A percentile compares a stretch with the other conserved stretches of the same genome.
phyloP scores from a whole-genome alignment of 108 stramenopile species.

The Asterionellopsis glacialis region DNA sequence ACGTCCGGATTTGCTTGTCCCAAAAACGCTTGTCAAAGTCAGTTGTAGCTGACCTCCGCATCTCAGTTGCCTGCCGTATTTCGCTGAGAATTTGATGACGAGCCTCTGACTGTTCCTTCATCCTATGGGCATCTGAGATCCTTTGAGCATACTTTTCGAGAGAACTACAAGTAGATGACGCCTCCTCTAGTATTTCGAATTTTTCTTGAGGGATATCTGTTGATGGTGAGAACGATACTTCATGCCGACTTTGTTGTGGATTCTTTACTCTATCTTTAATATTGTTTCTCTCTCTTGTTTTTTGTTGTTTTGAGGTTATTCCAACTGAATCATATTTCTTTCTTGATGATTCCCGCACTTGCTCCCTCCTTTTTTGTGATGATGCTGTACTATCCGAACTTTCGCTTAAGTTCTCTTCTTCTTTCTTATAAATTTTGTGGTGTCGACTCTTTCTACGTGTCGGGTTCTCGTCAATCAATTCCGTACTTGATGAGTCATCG shows the following conservation, averaged over 20 bases:
- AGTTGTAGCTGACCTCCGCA: conserved; percentile 28
- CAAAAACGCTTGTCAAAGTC: conserved; percentile 34
- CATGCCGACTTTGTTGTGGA: not conserved
- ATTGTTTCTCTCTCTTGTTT: not conserved
- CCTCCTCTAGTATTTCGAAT: not conserved
- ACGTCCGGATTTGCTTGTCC: conserved; percentile 41
- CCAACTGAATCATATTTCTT: not conserved
- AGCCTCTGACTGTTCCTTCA: conserved; percentile 18
- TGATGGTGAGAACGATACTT: conserved; percentile 7
- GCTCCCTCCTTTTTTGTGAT: not conserved
- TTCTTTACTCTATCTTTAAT: not conserved
- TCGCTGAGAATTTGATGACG: conserved; percentile 36
- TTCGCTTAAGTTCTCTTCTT: not conserved
- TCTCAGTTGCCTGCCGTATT: conserved; percentile 34
- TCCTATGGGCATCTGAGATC: not conserved
- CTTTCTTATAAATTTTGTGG: not conserved
- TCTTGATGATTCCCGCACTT: not conserved
- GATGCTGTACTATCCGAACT: not conserved
- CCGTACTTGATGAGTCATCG: too few species aligned
- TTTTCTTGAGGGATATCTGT: not conserved
- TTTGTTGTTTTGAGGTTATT: not conserved
- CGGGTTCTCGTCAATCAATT: too few species aligned
- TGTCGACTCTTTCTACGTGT: too few species aligned
- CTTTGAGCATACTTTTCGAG: not conserved
- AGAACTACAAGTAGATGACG: not conserved